These are phyloP conservation scores for Brassica napus DNA, from an alignment of 345 rosid genomes.

Conservation along the genomic window Da-Ae NC_063452.1:53525001-53525500, in stretches of 20 bases:
- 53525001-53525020: constrained; percentile 51
- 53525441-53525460: constrained; percentile 94
- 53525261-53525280: constrained; percentile 45
- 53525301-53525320: constrained; percentile 91
- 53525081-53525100: constrained; percentile 94
- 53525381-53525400: constrained; percentile 94
- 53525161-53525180: constrained; percentile 99
- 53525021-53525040: constrained; percentile 92
- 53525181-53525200: constrained; percentile 98
- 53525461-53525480: constrained; percentile 93
- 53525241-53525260: constrained; percentile 58
- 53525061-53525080: constrained; percentile 99
- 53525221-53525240: constrained; percentile 97
- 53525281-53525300: constrained; percentile 10
- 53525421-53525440: constrained; percentile 98
- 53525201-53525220: constrained; percentile 93
- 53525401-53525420: constrained; percentile 96
- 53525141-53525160: constrained; percentile 95
- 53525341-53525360: constrained; percentile 96
- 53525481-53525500: constrained; percentile 82
- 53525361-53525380: constrained; percentile 85
- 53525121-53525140: constrained; percentile 95
- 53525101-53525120: constrained; percentile 95
- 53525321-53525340: constrained; percentile 99
- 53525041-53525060: constrained; percentile 95